Percentiles rank a stretch among this genome's conserved stretches.
These are phyloP conservation scores for Globisporangium uncinulatum DNA, from an alignment of 352 stramenopile genomes.

Conservation along the genomic window DNA sequence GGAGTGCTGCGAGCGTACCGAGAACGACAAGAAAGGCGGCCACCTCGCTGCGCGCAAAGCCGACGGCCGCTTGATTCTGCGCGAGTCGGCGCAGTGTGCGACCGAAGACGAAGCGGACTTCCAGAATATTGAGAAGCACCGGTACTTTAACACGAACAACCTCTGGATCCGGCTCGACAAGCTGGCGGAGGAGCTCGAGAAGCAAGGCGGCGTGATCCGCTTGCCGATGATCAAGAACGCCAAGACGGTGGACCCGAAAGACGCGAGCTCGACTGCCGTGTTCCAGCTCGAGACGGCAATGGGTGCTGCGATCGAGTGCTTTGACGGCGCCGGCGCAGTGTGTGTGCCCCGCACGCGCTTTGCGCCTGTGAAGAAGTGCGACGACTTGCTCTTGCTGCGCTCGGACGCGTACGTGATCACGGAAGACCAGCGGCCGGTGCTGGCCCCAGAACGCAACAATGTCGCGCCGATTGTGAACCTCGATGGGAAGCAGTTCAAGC, in stretches of 20 bases:
- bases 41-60: slow-evolving; percentile 91
- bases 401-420: slow-evolving; percentile 98
- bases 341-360: slow-evolving; percentile 87
- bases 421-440: slow-evolving; percentile 92
- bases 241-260: slow-evolving; percentile 86
- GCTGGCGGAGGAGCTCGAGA: slow-evolving; percentile 70
- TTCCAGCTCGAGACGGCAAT: slow-evolving; percentile 87
- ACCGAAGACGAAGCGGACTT: slow-evolving; percentile 71
- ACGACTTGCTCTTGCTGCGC: slow-evolving; percentile 89
- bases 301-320: slow-evolving; percentile 86
- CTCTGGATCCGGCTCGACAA: slow-evolving; percentile 87
- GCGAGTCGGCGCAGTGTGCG: slow-evolving; percentile 90
- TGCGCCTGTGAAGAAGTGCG: slow-evolving; percentile 87
- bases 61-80: slow-evolving; percentile 93
- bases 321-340: slow-evolving; percentile 80
- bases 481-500: slow-evolving; percentile 98
- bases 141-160: slow-evolving; percentile 90
- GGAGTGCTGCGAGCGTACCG: slow-evolving; percentile 97
- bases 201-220: slow-evolving; percentile 76
- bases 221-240: slow-evolving; percentile 88
- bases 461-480: slow-evolving; percentile 94
- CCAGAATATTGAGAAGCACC: slow-evolving; percentile 86
- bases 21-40: slow-evolving; percentile 99
- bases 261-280: slow-evolving; percentile 76
- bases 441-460: slow-evolving; percentile 93